These are phyloP conservation scores for Oxytropis ochrocephala DNA, from an alignment of 306 rosid genomes.

Conservation along the genomic window DNA sequence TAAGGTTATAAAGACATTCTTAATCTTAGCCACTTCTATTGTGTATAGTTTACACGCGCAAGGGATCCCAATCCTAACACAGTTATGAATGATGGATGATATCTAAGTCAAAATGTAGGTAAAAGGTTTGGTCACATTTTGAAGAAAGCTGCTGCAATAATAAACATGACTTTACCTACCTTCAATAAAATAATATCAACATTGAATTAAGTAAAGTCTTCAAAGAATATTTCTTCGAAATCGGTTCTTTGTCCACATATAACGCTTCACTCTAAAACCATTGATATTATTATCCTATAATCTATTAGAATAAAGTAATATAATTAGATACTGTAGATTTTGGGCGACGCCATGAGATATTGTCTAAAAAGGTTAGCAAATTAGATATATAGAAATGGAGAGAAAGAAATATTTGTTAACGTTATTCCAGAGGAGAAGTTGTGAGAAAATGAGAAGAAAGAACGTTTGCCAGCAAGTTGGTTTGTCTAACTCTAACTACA, in stretches of 20 bases:
- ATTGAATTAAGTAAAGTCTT: background rate
- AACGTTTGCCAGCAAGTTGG: no score
- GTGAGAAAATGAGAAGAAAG: no score
- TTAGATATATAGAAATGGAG: background rate
- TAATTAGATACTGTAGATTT: background rate
- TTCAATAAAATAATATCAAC: background rate
- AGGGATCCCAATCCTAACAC: background rate
- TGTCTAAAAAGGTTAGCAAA: background rate
- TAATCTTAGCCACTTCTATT: no score
- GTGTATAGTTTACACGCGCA: background rate
- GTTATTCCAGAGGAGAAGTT: no score
- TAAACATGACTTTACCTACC: slow-evolving; percentile 20
- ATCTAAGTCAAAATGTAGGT: slow-evolving; percentile 31
- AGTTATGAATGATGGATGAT: background rate
- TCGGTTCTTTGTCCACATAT: background rate
- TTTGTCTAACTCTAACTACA: no score
- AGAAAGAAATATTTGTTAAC: no score
- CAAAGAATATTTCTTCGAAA: background rate
- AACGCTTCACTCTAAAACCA: background rate
- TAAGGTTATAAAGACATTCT: no score
- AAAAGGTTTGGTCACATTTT: slow-evolving; percentile 23
- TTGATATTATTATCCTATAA: background rate
- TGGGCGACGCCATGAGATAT: background rate
- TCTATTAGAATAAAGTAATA: background rate
- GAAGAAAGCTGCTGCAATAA: slow-evolving; percentile 26